These are phyloP conservation scores for Aspergillus kassunensis DNA, from an alignment of 495 filamentous ascomycete species.

Conservation along the genomic window DNA sequence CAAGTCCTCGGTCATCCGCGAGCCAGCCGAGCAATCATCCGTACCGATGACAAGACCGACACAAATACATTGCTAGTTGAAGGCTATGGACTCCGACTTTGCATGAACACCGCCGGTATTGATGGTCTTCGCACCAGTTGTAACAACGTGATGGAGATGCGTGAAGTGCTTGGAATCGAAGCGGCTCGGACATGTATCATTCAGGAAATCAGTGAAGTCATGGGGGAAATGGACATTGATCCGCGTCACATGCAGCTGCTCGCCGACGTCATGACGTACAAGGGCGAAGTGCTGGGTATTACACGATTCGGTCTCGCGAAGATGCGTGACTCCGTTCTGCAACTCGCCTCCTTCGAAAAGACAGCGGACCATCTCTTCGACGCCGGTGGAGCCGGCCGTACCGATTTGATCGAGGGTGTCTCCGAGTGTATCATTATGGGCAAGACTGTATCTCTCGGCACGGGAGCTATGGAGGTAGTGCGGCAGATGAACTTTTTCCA, in stretches of 20 bases:
- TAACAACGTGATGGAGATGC: slow-evolving; percentile 89
- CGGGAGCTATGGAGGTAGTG: slow-evolving; percentile 86
- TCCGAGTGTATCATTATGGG: slow-evolving; percentile 99
- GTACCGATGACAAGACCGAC: slow-evolving; percentile 60
- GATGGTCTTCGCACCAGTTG: slow-evolving; percentile 65
- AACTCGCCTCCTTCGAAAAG: slow-evolving; percentile 97
- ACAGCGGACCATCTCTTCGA: slow-evolving; percentile 97
- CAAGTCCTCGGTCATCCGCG: slow-evolving; percentile 84
- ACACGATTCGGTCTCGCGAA: slow-evolving; percentile 94
- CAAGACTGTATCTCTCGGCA: slow-evolving; percentile 84
- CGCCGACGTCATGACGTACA: slow-evolving; percentile 99
- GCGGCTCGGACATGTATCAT: slow-evolving; percentile 84
- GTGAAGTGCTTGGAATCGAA: slow-evolving; percentile 94
- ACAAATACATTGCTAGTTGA: slow-evolving; percentile 77
- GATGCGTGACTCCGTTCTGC: slow-evolving; percentile 92
- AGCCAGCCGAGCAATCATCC: slow-evolving; percentile 83
- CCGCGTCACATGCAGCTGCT: slow-evolving; percentile 97
- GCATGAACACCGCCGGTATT: slow-evolving; percentile 90
- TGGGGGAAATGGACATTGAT: slow-evolving; percentile 93
- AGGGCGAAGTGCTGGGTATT: slow-evolving; percentile 95
- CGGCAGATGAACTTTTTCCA: slow-evolving; percentile 65
- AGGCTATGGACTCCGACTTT: slow-evolving; percentile 83
- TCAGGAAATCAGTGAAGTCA: slow-evolving; percentile 73
- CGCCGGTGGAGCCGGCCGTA: slow-evolving; percentile 84
- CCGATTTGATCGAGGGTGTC: slow-evolving; percentile 84